These are phyloP conservation scores for Scheffersomyces amazonensis DNA, from an alignment of 805 yeast species.

Conservation along the genomic window DNA sequence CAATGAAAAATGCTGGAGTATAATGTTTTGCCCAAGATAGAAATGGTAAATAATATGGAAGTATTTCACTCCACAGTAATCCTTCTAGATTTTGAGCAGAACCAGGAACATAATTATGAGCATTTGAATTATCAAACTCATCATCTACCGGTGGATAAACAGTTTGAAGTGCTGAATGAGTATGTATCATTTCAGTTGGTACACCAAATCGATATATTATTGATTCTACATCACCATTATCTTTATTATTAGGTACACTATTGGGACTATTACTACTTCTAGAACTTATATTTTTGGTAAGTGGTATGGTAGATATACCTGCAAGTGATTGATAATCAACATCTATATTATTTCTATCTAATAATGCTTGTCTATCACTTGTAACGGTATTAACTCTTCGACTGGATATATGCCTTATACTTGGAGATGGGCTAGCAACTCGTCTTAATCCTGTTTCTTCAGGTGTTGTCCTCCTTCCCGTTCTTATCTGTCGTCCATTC, in stretches of 20 bases:
- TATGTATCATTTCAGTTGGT: neutral
- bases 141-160: neutral
- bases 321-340: neutral
- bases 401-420: constrained; percentile 20
- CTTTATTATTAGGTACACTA: constrained; percentile 1
- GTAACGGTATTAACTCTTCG: constrained; percentile 15
- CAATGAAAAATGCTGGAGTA: constrained; percentile 32
- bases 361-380: neutral
- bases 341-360: neutral
- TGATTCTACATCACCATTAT: constrained; percentile 6
- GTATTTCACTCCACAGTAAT: constrained; percentile 24
- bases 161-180: neutral
- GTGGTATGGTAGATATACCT: neutral
- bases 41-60: constrained; percentile 68
- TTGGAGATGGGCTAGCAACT: constrained; percentile 21
- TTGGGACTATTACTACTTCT: neutral
- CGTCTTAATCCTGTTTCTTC: constrained; percentile 5
- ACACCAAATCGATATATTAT: constrained; percentile 2
- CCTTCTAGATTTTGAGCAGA: constrained; percentile 16
- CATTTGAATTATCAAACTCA: neutral
- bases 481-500: neutral
- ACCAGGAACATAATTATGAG: constrained; percentile 20
- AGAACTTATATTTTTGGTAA: neutral
- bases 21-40: constrained; percentile 66
- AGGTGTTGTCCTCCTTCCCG: neutral